Conservation (phyloP, 2,329 filamentous ascomycete genomes). For the Aureobasidium sp. region DNA sequence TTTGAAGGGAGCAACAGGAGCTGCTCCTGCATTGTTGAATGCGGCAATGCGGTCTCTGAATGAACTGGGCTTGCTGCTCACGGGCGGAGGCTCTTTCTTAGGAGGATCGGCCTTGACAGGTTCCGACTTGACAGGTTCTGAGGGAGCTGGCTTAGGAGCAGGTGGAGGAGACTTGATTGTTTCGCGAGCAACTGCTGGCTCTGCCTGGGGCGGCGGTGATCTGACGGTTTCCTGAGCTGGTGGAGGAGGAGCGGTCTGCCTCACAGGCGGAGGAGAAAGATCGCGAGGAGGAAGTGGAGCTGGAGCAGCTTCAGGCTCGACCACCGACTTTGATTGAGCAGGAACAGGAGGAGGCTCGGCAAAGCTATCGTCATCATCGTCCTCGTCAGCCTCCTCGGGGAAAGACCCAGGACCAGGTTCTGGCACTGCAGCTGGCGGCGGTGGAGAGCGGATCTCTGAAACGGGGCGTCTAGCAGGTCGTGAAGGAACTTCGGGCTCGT, state of each 20-base stretch:
- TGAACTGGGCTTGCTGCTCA: slow-evolving; percentile 69
- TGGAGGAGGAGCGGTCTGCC: neutral
- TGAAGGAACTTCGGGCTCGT: slow-evolving; percentile 83
- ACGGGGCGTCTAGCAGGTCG: slow-evolving; percentile 71
- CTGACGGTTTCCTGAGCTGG: neutral
- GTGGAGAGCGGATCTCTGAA: slow-evolving; percentile 43
- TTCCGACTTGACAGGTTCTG: slow-evolving; percentile 20
- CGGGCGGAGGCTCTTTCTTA: slow-evolving; percentile 57
- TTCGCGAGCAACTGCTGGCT: slow-evolving; percentile 10
- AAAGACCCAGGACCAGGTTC: slow-evolving; percentile 20
- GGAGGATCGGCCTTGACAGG: slow-evolving; percentile 34
- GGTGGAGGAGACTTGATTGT: slow-evolving; percentile 24
- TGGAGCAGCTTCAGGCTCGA: slow-evolving; percentile 29
- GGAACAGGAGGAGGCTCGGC: slow-evolving; percentile 24
- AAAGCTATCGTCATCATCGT: slow-evolving; percentile 20
- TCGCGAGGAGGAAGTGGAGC: slow-evolving; percentile 24
- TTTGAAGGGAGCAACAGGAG: slow-evolving; percentile 86
- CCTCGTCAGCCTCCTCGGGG: slow-evolving; percentile 30
- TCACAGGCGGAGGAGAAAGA: neutral
- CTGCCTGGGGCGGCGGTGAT: neutral
- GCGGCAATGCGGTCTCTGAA: slow-evolving; percentile 95
- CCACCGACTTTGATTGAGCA: slow-evolving; percentile 24
- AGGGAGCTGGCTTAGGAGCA: slow-evolving; percentile 27
- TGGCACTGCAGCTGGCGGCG: slow-evolving; percentile 28
- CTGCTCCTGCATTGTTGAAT: slow-evolving; percentile 84